Conservation (phyloP, 169 alveolate genomes). For the Cryptosporidium ubiquitum region DNA sequence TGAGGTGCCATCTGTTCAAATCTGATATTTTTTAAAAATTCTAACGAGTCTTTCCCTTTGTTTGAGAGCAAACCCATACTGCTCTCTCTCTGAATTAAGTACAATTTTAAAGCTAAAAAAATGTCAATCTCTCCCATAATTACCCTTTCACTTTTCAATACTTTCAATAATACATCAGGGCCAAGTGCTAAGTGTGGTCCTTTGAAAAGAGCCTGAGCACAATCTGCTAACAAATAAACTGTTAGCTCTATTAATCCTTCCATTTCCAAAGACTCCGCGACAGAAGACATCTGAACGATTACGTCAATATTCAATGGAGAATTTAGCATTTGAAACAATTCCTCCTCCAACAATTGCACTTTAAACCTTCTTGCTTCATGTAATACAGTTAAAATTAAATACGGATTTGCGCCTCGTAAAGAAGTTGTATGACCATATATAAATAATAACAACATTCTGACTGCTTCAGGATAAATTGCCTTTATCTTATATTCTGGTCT, state of each 20-base stretch:
- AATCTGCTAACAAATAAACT: conserved; percentile 63
- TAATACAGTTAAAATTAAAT: conserved; percentile 45
- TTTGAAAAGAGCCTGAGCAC: conserved; percentile 68
- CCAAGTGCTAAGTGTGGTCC: conserved; percentile 72
- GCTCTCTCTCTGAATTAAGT: conserved; percentile 60
- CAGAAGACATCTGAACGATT: conserved; percentile 71
- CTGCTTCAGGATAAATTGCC: conserved; percentile 74
- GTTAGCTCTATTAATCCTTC: conserved; percentile 46
- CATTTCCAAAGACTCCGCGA: conserved; percentile 71
- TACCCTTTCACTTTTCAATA: conserved; percentile 43
- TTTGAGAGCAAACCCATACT: conserved; percentile 49
- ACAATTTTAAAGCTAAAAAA: conserved; percentile 35
- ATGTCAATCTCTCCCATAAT: conserved; percentile 68
- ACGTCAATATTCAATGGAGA: conserved; percentile 61
- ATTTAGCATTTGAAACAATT: conserved; percentile 61
- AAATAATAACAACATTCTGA: conserved; percentile 50
- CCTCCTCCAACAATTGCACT: conserved; percentile 63
- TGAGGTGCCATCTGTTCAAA: conserved; percentile 75
- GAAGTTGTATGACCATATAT: conserved; percentile 73
- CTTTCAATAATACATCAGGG: conserved; percentile 60
- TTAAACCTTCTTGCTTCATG: conserved; percentile 74
- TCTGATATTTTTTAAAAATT: conserved; percentile 47
- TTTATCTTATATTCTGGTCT: conserved; percentile 72
- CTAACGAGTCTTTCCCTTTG: not conserved
- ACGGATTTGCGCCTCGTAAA: conserved; percentile 69